phyloP scores from a whole-genome alignment of 2,329 filamentous ascomycete species.

The Fusarium setosum region DNA sequence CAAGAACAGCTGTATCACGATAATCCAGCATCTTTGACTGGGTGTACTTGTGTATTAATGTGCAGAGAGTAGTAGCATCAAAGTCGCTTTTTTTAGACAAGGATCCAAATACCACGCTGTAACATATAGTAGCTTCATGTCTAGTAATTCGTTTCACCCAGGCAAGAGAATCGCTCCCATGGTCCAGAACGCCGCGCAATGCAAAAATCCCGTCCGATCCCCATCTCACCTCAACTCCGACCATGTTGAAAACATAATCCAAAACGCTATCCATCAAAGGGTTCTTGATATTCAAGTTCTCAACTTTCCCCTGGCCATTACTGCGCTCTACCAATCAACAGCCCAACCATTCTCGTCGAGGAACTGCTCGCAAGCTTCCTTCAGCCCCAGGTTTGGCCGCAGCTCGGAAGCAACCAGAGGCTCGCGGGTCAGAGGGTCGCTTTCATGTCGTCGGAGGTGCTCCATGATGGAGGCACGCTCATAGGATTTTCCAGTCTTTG shows the following conservation, averaged over 20 bases:
- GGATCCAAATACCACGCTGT: background rate
- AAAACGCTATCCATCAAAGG: background rate
- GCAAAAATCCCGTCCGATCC: background rate
- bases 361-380: conserved; percentile 87
- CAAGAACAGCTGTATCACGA: conserved; percentile 31
- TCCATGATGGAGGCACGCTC: conserved; percentile 88
- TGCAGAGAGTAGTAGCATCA: background rate
- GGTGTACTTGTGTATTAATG: background rate
- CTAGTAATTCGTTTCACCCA: background rate
- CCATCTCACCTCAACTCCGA: conserved; percentile 16
- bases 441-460: conserved; percentile 79
- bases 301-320: background rate
- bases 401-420: conserved; percentile 76
- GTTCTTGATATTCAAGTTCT: background rate
- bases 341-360: conserved; percentile 90
- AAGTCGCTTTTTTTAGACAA: background rate
- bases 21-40: conserved; percentile 1
- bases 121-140: background rate
- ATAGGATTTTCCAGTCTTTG: conserved; percentile 89
- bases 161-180: background rate
- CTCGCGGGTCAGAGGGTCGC: conserved; percentile 87
- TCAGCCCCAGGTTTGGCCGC: conserved; percentile 83
- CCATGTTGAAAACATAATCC: background rate
- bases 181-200: conserved; percentile 22
- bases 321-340: conserved; percentile 81